These are phyloP conservation scores for Corynascus novoguineensis DNA, from an alignment of 495 filamentous ascomycete genomes.

Conservation along the genomic window DNA sequence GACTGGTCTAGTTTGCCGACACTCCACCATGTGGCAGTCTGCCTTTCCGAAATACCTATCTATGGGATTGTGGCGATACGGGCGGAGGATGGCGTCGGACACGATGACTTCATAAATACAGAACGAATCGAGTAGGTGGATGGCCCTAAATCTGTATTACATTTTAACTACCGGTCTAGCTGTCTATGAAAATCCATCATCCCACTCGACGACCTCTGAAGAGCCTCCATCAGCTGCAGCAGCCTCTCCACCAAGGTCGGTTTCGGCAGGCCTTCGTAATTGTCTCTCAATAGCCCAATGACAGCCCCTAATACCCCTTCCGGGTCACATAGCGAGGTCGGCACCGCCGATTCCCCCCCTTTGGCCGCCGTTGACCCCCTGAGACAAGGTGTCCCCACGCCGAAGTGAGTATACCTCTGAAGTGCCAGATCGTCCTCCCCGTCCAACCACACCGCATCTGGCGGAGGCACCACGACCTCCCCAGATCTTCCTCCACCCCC, in stretches of 20 bases:
- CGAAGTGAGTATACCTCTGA: conserved; percentile 11
- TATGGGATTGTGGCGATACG: conserved; percentile 49
- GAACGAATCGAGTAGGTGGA: conserved; percentile 39
- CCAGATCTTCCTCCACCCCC: not conserved
- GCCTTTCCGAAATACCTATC: conserved; percentile 48
- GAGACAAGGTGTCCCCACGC: conserved; percentile 1
- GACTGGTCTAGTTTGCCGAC: conserved; percentile 50
- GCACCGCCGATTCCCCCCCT: not conserved
- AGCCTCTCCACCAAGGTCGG: conserved; percentile 12
- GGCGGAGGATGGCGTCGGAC: conserved; percentile 46
- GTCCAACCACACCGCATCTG: conserved; percentile 7
- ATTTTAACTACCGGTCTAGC: not conserved
- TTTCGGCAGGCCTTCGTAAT: conserved; percentile 8
- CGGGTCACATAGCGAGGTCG: not conserved
- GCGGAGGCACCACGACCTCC: too few relatives aligned
- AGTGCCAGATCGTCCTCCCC: conserved; percentile 7
- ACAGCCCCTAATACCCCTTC: conserved; percentile 7
- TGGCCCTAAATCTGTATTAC: too few relatives aligned
- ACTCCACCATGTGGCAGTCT: conserved; percentile 48
- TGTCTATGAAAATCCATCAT: conserved; percentile 11
- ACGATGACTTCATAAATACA: conserved; percentile 36
- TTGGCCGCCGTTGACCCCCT: not conserved
- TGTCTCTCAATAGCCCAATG: conserved; percentile 4
- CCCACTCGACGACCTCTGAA: conserved; percentile 4
- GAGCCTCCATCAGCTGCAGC: conserved; percentile 9